phyloP scores from a whole-genome alignment of 176 grass and related monocot genomes.

The Eremochloa ophiuroides region DNA sequence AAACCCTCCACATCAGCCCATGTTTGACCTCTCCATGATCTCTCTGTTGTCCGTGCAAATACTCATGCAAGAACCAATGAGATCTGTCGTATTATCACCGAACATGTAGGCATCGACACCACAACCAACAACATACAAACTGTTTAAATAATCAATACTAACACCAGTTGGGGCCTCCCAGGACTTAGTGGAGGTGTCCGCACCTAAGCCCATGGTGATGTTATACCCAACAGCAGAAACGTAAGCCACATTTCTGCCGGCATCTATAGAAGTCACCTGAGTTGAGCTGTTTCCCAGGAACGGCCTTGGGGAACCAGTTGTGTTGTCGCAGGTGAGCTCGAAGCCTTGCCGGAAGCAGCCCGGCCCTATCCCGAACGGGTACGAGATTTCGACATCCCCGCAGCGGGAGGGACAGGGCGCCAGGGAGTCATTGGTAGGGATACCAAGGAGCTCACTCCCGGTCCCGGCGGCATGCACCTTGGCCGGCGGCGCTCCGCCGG shows the following conservation, averaged over 20 bases:
- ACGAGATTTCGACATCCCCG: background rate
- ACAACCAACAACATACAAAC: background rate
- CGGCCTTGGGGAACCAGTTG: background rate
- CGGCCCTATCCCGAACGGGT: background rate
- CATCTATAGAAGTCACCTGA: background rate
- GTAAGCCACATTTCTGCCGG: background rate
- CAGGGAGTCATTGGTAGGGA: background rate
- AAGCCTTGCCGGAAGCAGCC: background rate
- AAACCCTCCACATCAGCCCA: background rate
- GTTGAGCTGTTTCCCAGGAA: background rate
- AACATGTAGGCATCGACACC: background rate
- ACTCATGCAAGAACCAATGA: background rate
- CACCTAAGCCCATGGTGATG: background rate
- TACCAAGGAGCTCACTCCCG: background rate
- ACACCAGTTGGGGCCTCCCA: background rate
- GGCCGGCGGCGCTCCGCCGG: background rate
- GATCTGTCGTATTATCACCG: background rate
- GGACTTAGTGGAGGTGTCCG: background rate
- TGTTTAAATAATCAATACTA: too few relatives aligned
- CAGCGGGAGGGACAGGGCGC: background rate
- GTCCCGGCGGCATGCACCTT: background rate
- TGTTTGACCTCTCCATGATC: background rate
- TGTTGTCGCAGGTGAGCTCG: background rate
- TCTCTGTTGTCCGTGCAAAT: background rate
- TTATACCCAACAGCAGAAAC: background rate